A percentile compares a stretch with the other conserved stretches of the same genome.
These are phyloP conservation scores for Epichloe hybrida DNA, from an alignment of 2,329 filamentous ascomycete genomes.

Conservation along the genomic window DNA sequence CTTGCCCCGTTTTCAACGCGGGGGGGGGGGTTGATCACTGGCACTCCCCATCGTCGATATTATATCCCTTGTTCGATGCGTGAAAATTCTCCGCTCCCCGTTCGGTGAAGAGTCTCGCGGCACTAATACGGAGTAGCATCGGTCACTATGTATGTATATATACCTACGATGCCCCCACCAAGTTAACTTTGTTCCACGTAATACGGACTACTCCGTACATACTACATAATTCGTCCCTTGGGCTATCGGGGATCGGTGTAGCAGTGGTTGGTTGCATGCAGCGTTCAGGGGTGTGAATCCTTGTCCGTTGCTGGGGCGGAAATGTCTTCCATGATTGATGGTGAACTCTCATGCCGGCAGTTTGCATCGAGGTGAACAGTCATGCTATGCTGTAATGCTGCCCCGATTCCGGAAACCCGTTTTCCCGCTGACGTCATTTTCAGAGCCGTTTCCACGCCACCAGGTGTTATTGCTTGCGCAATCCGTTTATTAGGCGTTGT, in stretches of 20 bases:
- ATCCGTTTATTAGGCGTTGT: not conserved
- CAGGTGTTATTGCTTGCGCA: not conserved
- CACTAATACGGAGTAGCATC: too few relatives aligned
- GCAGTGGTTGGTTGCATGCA: not conserved
- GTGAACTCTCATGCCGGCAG: not conserved
- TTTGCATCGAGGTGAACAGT: not conserved
- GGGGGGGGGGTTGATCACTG: too few relatives aligned
- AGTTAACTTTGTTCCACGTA: too few relatives aligned
- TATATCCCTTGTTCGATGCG: too few relatives aligned
- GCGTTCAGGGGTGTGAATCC: constrained; percentile 1
- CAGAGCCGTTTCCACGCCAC: not conserved
- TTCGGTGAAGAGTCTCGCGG: too few relatives aligned
- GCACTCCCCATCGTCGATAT: too few relatives aligned
- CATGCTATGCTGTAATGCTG: not conserved
- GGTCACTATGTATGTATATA: too few relatives aligned
- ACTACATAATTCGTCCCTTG: too few relatives aligned
- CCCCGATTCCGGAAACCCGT: not conserved
- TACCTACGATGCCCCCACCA: too few relatives aligned
- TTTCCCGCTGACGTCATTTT: not conserved
- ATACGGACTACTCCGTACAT: too few relatives aligned
- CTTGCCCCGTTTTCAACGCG: too few relatives aligned
- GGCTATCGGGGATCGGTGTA: not conserved
- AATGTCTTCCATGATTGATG: not conserved
- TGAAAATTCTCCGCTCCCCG: too few relatives aligned
- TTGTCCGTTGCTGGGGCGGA: not conserved